These are phyloP conservation scores for Alternaria brassicicola DNA, from an alignment of 2,329 filamentous ascomycete species.

Conservation along the genomic window DNA sequence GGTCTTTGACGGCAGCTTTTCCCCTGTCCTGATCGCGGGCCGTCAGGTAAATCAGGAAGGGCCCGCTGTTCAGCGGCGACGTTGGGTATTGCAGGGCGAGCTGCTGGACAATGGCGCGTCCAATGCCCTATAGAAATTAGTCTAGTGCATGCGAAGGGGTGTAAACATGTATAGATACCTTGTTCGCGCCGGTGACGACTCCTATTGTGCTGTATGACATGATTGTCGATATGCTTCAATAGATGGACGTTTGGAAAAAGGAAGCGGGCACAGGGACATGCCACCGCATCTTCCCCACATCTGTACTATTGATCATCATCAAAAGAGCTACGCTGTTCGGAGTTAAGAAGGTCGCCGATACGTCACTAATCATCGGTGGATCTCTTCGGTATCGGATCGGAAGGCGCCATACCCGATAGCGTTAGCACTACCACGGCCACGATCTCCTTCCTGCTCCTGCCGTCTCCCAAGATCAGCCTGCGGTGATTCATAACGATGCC, in stretches of 20 bases:
- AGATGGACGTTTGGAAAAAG: neutral
- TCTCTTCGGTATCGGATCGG: neutral
- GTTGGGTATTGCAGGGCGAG: slow-evolving; percentile 60
- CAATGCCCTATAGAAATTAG: slow-evolving; percentile 47
- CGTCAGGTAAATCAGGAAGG: slow-evolving; percentile 61
- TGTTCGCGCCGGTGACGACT: slow-evolving; percentile 62
- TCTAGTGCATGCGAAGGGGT: neutral
- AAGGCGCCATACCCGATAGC: neutral
- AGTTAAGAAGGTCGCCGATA: slow-evolving; percentile 9
- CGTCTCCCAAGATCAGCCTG: neutral
- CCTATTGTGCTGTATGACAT: slow-evolving; percentile 52
- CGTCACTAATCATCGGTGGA: slow-evolving; percentile 16
- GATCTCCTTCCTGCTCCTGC: neutral
- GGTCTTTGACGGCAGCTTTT: slow-evolving; percentile 53
- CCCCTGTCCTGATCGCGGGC: slow-evolving; percentile 57
- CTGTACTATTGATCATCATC: slow-evolving; percentile 6
- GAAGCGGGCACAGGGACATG: neutral
- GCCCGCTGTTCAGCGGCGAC: slow-evolving; percentile 55
- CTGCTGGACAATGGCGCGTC: slow-evolving; percentile 59
- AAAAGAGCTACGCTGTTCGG: neutral
- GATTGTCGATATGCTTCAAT: neutral
- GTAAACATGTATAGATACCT: slow-evolving; percentile 39
- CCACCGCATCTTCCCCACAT: neutral
- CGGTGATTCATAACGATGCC: neutral
- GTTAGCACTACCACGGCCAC: slow-evolving; percentile 8